These are phyloP conservation scores for Mycena metata DNA, from an alignment of 768 basidiomycete genomes.

Conservation along the genomic window DNA sequence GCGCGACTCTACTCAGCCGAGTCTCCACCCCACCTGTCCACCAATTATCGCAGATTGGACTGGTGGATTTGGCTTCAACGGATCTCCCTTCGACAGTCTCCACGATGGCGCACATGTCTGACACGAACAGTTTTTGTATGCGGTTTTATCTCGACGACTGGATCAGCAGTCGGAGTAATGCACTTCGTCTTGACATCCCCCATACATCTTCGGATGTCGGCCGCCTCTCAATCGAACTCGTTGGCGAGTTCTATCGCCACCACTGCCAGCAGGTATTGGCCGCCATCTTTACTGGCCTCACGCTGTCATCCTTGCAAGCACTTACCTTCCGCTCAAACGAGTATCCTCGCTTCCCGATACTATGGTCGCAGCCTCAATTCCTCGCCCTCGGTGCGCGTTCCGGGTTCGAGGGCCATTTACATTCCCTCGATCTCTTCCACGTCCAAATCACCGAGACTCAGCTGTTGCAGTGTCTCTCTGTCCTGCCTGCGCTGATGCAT, in stretches of 20 bases:
- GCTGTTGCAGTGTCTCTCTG: constrained; percentile 5
- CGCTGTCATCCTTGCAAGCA: background rate
- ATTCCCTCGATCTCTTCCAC: background rate
- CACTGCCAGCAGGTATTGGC: constrained; percentile 17
- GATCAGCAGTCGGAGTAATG: background rate
- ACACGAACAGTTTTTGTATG: background rate
- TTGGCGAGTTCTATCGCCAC: constrained; percentile 1
- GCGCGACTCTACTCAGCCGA: background rate
- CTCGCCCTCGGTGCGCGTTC: constrained; percentile 3
- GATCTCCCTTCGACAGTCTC: background rate
- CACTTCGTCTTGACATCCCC: background rate
- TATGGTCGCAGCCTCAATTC: constrained; percentile 3
- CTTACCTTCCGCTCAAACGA: constrained; percentile 2
- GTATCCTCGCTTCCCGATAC: constrained; percentile 14
- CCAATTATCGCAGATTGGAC: background rate
- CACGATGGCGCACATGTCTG: background rate
- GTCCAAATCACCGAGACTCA: constrained; percentile 18
- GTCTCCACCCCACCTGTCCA: background rate
- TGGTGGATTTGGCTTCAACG: background rate
- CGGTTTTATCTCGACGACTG: constrained; percentile 19
- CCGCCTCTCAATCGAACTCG: constrained; percentile 4
- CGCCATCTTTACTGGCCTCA: constrained; percentile 3
- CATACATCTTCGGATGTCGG: constrained; percentile 5
- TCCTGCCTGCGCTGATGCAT: background rate
- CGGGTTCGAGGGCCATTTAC: background rate